phyloP scores from a whole-genome alignment of 768 basidiomycete genomes.

The Boletus barrowsii region DNA sequence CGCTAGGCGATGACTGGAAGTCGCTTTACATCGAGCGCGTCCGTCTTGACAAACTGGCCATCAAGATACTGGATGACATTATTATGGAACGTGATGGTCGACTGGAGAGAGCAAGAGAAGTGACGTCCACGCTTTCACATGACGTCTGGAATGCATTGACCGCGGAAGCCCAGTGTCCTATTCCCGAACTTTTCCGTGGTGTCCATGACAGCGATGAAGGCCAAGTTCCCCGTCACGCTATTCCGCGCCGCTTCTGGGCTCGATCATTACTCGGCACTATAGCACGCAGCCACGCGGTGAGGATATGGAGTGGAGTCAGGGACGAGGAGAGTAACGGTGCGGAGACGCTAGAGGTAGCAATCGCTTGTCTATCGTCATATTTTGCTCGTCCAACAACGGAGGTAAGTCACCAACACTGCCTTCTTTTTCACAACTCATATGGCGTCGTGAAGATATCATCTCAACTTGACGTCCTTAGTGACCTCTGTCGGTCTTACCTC shows the following conservation, averaged over 20 bases:
- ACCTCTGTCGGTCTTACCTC: slow-evolving; percentile 41
- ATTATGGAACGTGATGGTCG: slow-evolving; percentile 37
- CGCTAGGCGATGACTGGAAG: slow-evolving; percentile 41
- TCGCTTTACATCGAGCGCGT: slow-evolving; percentile 44
- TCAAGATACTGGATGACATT: slow-evolving; percentile 42
- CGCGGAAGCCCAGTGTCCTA: slow-evolving; percentile 34
- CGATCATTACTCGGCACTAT: slow-evolving; percentile 41
- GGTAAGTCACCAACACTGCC: slow-evolving; percentile 29
- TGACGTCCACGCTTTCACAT: slow-evolving; percentile 41
- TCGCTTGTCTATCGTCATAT: slow-evolving; percentile 52
- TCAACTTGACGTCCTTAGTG: slow-evolving; percentile 39
- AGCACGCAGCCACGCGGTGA: slow-evolving; percentile 40
- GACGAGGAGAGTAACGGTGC: slow-evolving; percentile 6
- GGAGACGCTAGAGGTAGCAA: slow-evolving; percentile 41
- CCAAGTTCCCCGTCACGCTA: slow-evolving; percentile 25
- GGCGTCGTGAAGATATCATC: slow-evolving; percentile 35
- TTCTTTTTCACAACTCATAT: not conserved
- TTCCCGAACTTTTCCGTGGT: slow-evolving; percentile 31
- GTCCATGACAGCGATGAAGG: slow-evolving; percentile 9
- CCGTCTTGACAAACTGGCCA: slow-evolving; percentile 41
- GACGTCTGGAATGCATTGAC: slow-evolving; percentile 58
- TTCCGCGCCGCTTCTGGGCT: slow-evolving; percentile 53
- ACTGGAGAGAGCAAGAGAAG: slow-evolving; percentile 35
- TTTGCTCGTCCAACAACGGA: slow-evolving; percentile 43
- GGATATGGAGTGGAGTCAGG: slow-evolving; percentile 33